These are phyloP conservation scores for Trametes meyenii DNA, from an alignment of 768 basidiomycete species.

Conservation along the genomic window DNA sequence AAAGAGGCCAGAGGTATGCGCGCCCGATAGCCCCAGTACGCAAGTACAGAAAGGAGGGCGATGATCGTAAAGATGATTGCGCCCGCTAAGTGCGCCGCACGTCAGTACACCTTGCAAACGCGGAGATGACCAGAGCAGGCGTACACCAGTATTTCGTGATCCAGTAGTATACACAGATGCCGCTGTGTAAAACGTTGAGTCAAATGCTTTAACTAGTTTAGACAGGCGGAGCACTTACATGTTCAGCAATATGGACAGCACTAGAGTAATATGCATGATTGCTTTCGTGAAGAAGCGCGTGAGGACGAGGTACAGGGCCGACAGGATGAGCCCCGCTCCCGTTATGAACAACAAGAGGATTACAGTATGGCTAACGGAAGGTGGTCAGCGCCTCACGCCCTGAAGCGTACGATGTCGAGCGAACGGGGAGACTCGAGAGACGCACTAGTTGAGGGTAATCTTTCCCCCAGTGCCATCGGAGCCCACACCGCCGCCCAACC, in stretches of 20 bases:
- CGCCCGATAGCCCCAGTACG: slow-evolving; percentile 70
- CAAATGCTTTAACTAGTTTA: not conserved
- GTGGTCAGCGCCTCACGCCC: too few relatives aligned
- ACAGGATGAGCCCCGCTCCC: slow-evolving; percentile 66
- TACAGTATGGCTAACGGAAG: slow-evolving; percentile 54
- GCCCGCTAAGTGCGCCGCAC: slow-evolving; percentile 53
- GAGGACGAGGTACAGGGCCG: slow-evolving; percentile 67
- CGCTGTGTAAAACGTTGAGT: slow-evolving; percentile 44
- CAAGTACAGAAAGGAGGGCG: slow-evolving; percentile 70
- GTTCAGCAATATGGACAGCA: slow-evolving; percentile 63
- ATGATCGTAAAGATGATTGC: slow-evolving; percentile 86
- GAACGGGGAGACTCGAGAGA: too few relatives aligned
- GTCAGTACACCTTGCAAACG: not conserved
- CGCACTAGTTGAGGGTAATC: slow-evolving; percentile 69
- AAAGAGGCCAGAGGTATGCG: slow-evolving; percentile 81
- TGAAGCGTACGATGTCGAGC: too few relatives aligned
- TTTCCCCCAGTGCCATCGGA: slow-evolving; percentile 50
- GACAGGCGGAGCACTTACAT: slow-evolving; percentile 46
- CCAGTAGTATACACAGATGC: slow-evolving; percentile 76
- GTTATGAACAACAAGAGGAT: slow-evolving; percentile 78
- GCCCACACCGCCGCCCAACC: slow-evolving; percentile 74
- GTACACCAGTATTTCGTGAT: slow-evolving; percentile 69
- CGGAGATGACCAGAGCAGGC: slow-evolving; percentile 27
- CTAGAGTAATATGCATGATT: slow-evolving; percentile 78
- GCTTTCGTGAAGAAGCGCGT: slow-evolving; percentile 70